Evolutionary conservation across 2,329 filamentous ascomycete genomes (phyloP).

Genomic region (Cryphonectria japonica): DNA sequence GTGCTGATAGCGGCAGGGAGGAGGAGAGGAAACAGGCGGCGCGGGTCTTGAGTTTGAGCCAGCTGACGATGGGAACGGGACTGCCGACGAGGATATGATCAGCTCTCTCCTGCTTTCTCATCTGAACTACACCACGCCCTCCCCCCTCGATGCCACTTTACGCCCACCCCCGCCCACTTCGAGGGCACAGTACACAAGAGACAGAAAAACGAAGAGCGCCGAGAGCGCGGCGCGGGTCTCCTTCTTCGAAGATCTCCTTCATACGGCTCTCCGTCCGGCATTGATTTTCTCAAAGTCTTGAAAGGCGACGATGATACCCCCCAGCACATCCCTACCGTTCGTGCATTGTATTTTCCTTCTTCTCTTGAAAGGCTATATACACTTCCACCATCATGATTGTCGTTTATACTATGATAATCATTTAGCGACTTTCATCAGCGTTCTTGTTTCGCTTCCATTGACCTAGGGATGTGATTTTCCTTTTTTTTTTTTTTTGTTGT

Average conservation of each 20-base stretch:
- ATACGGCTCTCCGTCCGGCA: neutral
- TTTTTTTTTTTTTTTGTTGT: neutral
- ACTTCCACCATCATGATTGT: neutral
- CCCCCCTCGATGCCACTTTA: neutral
- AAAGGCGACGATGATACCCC: conserved; percentile 16
- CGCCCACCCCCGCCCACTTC: neutral
- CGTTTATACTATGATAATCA: neutral
- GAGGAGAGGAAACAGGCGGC: conserved; percentile 55
- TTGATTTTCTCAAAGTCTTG: conserved; percentile 12
- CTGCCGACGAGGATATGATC: conserved; percentile 34
- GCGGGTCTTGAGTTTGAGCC: conserved; percentile 63
- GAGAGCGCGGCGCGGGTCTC: neutral
- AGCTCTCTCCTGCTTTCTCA: neutral
- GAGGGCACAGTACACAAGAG: neutral
- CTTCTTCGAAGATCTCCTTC: neutral
- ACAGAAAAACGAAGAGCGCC: neutral
- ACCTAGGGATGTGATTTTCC: neutral
- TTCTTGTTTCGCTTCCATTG: neutral
- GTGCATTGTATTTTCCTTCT: neutral
- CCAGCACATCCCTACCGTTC: conserved; percentile 4
- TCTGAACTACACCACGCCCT: neutral
- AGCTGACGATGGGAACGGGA: conserved; percentile 55
- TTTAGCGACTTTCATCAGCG: conserved; percentile 1
- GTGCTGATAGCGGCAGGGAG: conserved; percentile 34
- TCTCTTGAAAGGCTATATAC: neutral